These are phyloP conservation scores for Coemansia sp. DNA, from an alignment of 192 early-diverging fungal species.

Conservation along the genomic window DNA sequence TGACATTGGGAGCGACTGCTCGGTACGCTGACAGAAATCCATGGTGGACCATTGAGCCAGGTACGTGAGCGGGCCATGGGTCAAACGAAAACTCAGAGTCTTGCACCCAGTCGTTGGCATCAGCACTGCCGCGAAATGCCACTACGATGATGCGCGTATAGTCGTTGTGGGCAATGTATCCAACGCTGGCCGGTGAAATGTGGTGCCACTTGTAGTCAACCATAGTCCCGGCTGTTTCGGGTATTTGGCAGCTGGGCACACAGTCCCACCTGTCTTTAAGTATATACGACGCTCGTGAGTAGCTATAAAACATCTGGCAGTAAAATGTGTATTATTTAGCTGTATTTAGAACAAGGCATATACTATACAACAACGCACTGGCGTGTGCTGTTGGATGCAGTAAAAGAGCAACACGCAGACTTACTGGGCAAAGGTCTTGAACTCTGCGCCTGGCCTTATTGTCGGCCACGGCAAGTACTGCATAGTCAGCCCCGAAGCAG, in stretches of 20 bases:
- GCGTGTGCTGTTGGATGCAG: not conserved
- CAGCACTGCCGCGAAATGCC: slow-evolving; percentile 37
- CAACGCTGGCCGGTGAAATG: slow-evolving; percentile 34
- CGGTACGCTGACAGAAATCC: slow-evolving; percentile 49
- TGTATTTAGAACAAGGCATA: too few relatives aligned
- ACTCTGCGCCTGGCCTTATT: slow-evolving; percentile 37
- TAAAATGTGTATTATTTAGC: not conserved
- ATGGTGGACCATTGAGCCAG: slow-evolving; percentile 53
- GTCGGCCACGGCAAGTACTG: slow-evolving; percentile 10
- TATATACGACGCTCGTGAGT: slow-evolving; percentile 37
- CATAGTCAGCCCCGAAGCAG: not conserved
- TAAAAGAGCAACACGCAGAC: slow-evolving; percentile 5
- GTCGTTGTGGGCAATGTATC: slow-evolving; percentile 42
- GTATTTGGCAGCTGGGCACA: slow-evolving; percentile 17
- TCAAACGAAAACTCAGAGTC: slow-evolving; percentile 49
- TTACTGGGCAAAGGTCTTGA: slow-evolving; percentile 55
- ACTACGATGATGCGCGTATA: slow-evolving; percentile 33
- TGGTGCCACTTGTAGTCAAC: slow-evolving; percentile 49
- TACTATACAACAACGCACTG: too few relatives aligned
- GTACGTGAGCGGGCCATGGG: slow-evolving; percentile 43
- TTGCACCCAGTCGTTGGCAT: slow-evolving; percentile 45
- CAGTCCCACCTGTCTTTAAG: slow-evolving; percentile 32
- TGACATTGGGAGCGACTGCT: slow-evolving; percentile 32
- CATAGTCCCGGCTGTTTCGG: slow-evolving; percentile 30
- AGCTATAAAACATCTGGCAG: slow-evolving; percentile 19